Base-by-base conservation (phyloP, 75 land plant genomes). In the Picea glauca region DNA sequence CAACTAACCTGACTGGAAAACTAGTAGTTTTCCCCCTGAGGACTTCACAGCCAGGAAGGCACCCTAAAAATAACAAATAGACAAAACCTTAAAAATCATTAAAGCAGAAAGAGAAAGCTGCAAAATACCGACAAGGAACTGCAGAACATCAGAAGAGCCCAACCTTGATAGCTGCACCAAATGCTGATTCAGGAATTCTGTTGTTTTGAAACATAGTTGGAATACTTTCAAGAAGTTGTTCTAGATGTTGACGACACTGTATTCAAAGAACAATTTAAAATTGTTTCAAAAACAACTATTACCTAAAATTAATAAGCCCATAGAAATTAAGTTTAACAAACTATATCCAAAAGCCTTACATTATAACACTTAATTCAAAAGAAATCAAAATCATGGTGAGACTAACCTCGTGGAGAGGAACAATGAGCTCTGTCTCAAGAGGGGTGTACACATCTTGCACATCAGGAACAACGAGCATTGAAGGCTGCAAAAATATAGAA, bases 391-490 rank as follows among this genome's bases (percentile, higher is more conserved):
- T 65, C 43, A 74, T 26, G 23, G 57, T 9, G 20, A 9, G 54
- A 76, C 88, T 62, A 60, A 97, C 99, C 98, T 94, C 99, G 72
- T 89, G 64, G 54, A 97, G 84, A 23, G 83, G 94, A 78, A 97
- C 99, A 82, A 96, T 80, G 30, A 97, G 82, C 77, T 93, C 96
- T 32, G 85, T 86, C 72, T 93, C 83, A 13, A 95, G 87, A 77
- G 99, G 99, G 75, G 95, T 92, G 75, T 97, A 97, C 21, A 97
- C 99, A 88, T 97, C 99, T 77, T 93, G 90, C 57, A 97, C 78
- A 86, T 97, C 99, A 67, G 99, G 99, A 63, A 97, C 98, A 72
- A 97, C 96, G 12, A 97, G 90, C 99, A 97, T 97, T 66, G 94
- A 79, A 31, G 99, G 98, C 99, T 97, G 98, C 84, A 87, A 78